These are phyloP conservation scores for Globisporangium radiosum DNA, from an alignment of 352 stramenopile genomes.

Conservation along the genomic window DNA sequence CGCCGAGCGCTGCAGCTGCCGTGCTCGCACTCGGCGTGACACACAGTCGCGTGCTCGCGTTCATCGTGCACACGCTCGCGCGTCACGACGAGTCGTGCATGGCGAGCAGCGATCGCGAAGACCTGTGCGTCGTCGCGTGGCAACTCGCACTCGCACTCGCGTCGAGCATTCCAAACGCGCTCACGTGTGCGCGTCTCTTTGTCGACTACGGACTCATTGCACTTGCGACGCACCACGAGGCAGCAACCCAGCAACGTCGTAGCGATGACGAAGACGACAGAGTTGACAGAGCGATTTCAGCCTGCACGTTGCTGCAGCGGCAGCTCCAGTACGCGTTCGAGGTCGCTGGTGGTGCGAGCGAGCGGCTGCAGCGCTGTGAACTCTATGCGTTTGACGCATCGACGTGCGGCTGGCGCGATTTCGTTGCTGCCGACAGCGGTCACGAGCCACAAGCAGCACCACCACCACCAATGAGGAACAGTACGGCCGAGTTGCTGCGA, in stretches of 20 bases:
- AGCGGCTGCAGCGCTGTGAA: slow-evolving; percentile 18
- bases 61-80: slow-evolving; percentile 20
- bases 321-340: slow-evolving; percentile 27
- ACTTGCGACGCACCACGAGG: not conserved
- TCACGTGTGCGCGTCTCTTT: slow-evolving; percentile 15
- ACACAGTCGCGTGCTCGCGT: slow-evolving; percentile 11
- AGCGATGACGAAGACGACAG: not conserved
- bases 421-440: no score
- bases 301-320: slow-evolving; percentile 27
- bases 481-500: not conserved
- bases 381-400: slow-evolving; percentile 22
- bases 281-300: not conserved
- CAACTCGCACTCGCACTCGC: slow-evolving; percentile 24
- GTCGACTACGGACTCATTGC: not conserved
- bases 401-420: not conserved
- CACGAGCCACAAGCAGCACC: no score
- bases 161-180: slow-evolving; percentile 28
- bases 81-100: slow-evolving; percentile 16
- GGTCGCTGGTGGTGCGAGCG: slow-evolving; percentile 26
- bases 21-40: not conserved
- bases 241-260: no score
- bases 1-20: slow-evolving; percentile 15
- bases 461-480: not conserved
- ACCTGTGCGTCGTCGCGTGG: slow-evolving; percentile 33
- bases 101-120: slow-evolving; percentile 26